Evolutionary conservation across 805 yeast genomes (phyloP).

Genomic region (Ogataea trehaloabstinens): DNA sequence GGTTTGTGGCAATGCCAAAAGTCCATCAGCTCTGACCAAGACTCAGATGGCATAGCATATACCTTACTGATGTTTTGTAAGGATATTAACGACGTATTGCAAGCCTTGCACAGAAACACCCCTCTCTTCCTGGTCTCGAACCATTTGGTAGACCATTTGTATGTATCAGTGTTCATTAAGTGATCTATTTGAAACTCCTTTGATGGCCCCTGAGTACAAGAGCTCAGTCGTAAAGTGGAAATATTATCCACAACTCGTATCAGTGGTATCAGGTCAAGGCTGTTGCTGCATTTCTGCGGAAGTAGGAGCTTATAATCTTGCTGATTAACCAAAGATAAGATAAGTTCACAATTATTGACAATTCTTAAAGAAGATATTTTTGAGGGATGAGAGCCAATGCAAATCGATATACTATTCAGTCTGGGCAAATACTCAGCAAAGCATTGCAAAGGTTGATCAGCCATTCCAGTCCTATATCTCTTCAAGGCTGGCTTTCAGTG

Average conservation of each 20-base stretch:
- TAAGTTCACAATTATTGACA: not conserved
- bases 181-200: slow-evolving; percentile 7
- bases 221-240: slow-evolving; percentile 3
- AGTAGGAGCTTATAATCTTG: not conserved
- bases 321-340: not conserved
- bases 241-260: not conserved
- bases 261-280: slow-evolving; percentile 2
- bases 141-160: slow-evolving; percentile 25
- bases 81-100: slow-evolving; percentile 21
- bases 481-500: not conserved
- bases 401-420: slow-evolving; percentile 18
- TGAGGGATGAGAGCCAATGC: slow-evolving; percentile 8
- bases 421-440: slow-evolving; percentile 27
- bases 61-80: slow-evolving; percentile 36
- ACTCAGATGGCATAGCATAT: slow-evolving; percentile 81
- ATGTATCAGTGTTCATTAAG: slow-evolving; percentile 18
- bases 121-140: slow-evolving; percentile 4
- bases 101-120: slow-evolving; percentile 17
- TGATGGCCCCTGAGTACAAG: slow-evolving; percentile 3
- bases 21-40: slow-evolving; percentile 95
- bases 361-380: not conserved
- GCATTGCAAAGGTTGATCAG: slow-evolving; percentile 1
- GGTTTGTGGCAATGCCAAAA: slow-evolving; percentile 98
- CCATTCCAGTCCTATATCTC: not conserved
- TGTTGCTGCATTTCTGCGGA: slow-evolving; percentile 7